A percentile compares a stretch with the other conserved stretches of the same genome.
These are phyloP conservation scores for Poa pratensis DNA, from an alignment of 176 grass and related monocot species.

Conservation along the genomic window DNA sequence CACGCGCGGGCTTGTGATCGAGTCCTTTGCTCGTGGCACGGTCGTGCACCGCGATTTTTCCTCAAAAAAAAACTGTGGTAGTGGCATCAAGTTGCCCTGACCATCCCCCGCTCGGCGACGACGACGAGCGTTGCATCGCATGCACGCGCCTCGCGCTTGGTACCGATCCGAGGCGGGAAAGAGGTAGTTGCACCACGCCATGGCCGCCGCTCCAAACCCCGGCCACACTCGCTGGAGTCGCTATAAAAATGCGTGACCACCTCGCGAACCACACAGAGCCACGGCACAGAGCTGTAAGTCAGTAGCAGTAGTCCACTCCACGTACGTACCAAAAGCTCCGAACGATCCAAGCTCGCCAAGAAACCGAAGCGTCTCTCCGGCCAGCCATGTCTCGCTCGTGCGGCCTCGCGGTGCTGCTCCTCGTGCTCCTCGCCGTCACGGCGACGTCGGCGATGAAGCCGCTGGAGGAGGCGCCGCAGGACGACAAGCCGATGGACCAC, in stretches of 20 bases:
- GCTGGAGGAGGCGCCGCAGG: background rate
- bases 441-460: background rate
- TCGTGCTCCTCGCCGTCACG: conserved; percentile 40
- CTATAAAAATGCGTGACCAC: background rate
- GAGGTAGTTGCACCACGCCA: conserved; percentile 9
- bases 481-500: background rate
- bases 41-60: no score
- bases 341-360: background rate
- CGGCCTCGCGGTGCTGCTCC: conserved; percentile 21
- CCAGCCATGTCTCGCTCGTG: conserved; percentile 33
- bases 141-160: background rate
- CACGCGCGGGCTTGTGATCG: no score
- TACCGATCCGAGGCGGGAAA: conserved; percentile 1
- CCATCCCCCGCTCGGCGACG: background rate
- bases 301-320: background rate
- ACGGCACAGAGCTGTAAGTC: background rate
- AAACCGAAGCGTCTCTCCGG: background rate
- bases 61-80: no score
- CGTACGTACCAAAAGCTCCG: background rate
- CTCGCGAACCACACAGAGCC: background rate
- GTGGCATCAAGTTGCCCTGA: no score
- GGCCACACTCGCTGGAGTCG: background rate
- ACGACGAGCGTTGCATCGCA: background rate
- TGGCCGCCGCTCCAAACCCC: background rate
- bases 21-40: no score